Conservation (phyloP, 805 yeast species). For the Saccharomycopsis oosterbeekiorum region DNA sequence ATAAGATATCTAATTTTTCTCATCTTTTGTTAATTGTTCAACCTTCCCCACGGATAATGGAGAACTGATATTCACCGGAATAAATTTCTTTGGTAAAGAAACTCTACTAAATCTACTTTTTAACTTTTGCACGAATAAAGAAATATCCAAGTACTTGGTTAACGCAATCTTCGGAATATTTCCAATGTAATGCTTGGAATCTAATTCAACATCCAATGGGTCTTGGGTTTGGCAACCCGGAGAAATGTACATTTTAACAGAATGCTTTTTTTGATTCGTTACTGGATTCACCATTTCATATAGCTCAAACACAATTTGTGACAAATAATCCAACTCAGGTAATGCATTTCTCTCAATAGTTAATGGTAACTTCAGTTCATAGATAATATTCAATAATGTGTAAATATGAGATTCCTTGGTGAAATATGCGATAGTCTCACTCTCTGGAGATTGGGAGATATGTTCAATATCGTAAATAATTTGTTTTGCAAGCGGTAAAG, state of each 20-base stretch:
- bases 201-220: slow-evolving; percentile 93
- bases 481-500: slow-evolving; percentile 87
- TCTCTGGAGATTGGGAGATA: slow-evolving; percentile 68
- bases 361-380: slow-evolving; percentile 91
- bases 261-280: slow-evolving; percentile 56
- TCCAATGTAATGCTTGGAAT: slow-evolving; percentile 91
- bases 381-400: slow-evolving; percentile 80
- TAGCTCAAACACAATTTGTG: slow-evolving; percentile 88
- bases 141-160: slow-evolving; percentile 90
- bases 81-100: slow-evolving; percentile 79
- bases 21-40: not conserved
- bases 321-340: slow-evolving; percentile 91
- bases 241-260: slow-evolving; percentile 82
- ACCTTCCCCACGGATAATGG: slow-evolving; percentile 29
- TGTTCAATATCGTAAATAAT: slow-evolving; percentile 69
- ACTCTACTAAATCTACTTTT: slow-evolving; percentile 79
- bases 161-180: slow-evolving; percentile 86
- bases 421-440: slow-evolving; percentile 82
- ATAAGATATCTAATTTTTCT: not conserved
- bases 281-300: slow-evolving; percentile 64
- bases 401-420: slow-evolving; percentile 97
- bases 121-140: slow-evolving; percentile 72
- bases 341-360: slow-evolving; percentile 88
- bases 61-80: slow-evolving; percentile 80
- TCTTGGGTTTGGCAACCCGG: slow-evolving; percentile 99